phyloP scores from a whole-genome alignment of 495 filamentous ascomycete genomes.

The Aspergillus cavernicola region DNA sequence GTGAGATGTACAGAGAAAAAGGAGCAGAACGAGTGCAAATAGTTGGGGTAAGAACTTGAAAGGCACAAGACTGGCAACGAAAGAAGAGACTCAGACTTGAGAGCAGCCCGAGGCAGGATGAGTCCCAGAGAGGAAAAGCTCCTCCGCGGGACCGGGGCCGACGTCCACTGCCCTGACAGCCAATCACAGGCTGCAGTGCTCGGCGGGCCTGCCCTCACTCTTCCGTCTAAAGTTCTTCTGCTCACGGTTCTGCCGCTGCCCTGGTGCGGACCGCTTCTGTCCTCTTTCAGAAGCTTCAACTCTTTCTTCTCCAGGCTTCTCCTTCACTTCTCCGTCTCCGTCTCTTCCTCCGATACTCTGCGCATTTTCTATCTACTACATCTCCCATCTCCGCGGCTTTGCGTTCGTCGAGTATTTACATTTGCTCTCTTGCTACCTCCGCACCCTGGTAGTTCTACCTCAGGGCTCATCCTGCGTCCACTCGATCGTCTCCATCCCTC shows the following conservation, averaged over 20 bases:
- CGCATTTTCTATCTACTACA: slow-evolving; percentile 17
- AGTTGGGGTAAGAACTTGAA: no score
- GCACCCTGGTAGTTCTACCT: neutral
- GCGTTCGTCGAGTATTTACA: slow-evolving; percentile 1
- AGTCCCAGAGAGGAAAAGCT: slow-evolving; percentile 21
- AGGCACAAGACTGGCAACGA: neutral
- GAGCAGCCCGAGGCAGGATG: neutral
- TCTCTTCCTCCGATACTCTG: slow-evolving; percentile 21
- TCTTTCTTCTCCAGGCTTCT: slow-evolving; percentile 20
- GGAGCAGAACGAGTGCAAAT: slow-evolving; percentile 47
- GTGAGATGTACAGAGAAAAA: no score
- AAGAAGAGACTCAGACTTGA: neutral
- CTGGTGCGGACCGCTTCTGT: slow-evolving; percentile 38
- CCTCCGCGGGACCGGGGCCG: no score
- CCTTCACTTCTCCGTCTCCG: slow-evolving; percentile 11
- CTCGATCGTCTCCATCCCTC: slow-evolving; percentile 7
- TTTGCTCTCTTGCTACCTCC: neutral
- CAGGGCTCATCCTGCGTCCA: neutral
- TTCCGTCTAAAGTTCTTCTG: slow-evolving; percentile 22
- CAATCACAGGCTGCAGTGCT: slow-evolving; percentile 35
- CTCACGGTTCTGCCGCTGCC: slow-evolving; percentile 33
- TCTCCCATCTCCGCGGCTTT: slow-evolving; percentile 11
- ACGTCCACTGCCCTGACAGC: slow-evolving; percentile 30
- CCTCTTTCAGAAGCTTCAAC: slow-evolving; percentile 23
- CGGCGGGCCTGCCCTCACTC: slow-evolving; percentile 23